Conservation (phyloP, 2,329 filamentous ascomycete species). For the Elsinoe fawcettii region DNA sequence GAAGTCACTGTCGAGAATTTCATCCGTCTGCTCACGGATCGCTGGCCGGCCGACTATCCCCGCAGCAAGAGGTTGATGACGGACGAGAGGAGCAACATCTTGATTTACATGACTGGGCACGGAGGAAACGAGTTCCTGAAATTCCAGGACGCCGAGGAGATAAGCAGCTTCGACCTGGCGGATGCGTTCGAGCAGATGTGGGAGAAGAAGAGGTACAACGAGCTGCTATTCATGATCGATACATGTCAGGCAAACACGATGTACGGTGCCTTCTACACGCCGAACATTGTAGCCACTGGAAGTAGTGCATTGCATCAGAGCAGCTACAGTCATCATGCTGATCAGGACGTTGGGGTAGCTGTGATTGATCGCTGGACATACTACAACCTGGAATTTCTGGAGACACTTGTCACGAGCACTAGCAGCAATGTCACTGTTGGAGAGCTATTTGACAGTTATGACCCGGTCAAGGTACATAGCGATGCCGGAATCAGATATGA, state of each 20-base stretch:
- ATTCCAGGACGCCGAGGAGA: slow-evolving; percentile 97
- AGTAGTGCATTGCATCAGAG: slow-evolving; percentile 92
- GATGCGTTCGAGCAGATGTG: slow-evolving; percentile 99
- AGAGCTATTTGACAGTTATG: slow-evolving; percentile 93
- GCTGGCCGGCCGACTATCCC: slow-evolving; percentile 89
- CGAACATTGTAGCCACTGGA: slow-evolving; percentile 97
- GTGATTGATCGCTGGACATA: slow-evolving; percentile 99
- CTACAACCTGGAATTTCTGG: slow-evolving; percentile 94
- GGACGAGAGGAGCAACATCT: slow-evolving; percentile 89
- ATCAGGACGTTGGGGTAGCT: slow-evolving; percentile 94
- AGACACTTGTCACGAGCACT: slow-evolving; percentile 78
- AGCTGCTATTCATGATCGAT: slow-evolving; percentile 99
- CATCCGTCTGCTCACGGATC: slow-evolving; percentile 87
- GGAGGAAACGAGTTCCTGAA: slow-evolving; percentile 97
- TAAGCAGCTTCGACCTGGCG: slow-evolving; percentile 89
- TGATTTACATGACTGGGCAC: slow-evolving; percentile 99
- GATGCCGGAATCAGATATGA: slow-evolving; percentile 90
- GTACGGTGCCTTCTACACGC: slow-evolving; percentile 97
- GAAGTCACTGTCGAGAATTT: slow-evolving; percentile 99
- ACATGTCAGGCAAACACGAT: slow-evolving; percentile 99
- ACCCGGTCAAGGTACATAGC: slow-evolving; percentile 88
- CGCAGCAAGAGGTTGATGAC: slow-evolving; percentile 88
- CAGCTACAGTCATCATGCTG: slow-evolving; percentile 94
- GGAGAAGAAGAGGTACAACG: slow-evolving; percentile 97
- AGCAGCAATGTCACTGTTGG: slow-evolving; percentile 83